Evolutionary conservation across 345 rosid genomes (phyloP), one percentile per base, ranked within the genome.

Genomic region (Arabis alpina): DNA sequence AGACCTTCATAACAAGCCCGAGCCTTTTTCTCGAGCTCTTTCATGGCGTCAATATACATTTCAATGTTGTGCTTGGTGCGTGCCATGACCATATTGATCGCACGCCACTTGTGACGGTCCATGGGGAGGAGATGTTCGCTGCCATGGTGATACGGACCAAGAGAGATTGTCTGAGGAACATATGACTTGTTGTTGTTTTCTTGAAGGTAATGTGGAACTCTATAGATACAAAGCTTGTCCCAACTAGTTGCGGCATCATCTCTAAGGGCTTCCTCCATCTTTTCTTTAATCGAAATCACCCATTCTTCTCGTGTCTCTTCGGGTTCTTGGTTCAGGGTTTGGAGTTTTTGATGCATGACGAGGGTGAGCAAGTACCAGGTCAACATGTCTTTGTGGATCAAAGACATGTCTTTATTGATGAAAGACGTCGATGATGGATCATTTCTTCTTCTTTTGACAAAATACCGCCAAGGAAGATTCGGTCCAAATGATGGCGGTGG

Each of bases 51-150:
- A 14, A 92, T 82, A 67, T 76, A 92, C 23, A 79, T 10, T 61
- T 77, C 67, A 8, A 92, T 80, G 48, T 74, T 83, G 13, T 84
- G 87, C 10, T 74, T 58, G 0, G 79, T 76, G 23, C 95, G 91
- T 80, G 63, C 64, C 3, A 92, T 79, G 44, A 87, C 67, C 76
- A 45, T 86, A 66, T 88, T 77, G 60, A 92, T 79, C 6, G 90
- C 79, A 3, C 91, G 88, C 92, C 93, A 89, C 56, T 92, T 90
- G 74, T 90, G 96, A 34, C 81, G 80, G 6, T 90, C 95, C 93
- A 88, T 85, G 48, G 76, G 81, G 8, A 83, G 80, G 6, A 88
- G 84, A 10, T 88, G 88, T 54, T 60, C 68, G 70, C 81, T 85
- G 3, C 85, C 87, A 30, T 85, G 90, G 74, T 92, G 93, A 62